These are phyloP conservation scores for Botryosphaeria dothidea DNA, from an alignment of 2,329 filamentous ascomycete species.

Conservation along the genomic window DNA sequence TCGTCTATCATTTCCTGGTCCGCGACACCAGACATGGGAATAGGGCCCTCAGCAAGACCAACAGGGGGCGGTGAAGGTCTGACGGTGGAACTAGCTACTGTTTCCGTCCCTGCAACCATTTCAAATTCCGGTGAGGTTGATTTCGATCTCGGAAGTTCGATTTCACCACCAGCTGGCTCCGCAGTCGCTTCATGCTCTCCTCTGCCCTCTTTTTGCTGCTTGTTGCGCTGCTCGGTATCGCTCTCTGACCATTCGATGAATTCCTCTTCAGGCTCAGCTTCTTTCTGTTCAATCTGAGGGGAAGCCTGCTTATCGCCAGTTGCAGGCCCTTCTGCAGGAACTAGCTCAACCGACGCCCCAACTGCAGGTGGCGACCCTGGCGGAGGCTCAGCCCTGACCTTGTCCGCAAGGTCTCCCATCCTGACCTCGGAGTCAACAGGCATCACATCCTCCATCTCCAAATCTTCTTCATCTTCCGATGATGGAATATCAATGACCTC, in stretches of 20 bases:
- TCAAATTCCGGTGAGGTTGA: slow-evolving; percentile 55
- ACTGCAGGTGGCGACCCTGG: slow-evolving; percentile 9
- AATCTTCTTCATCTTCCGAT: slow-evolving; percentile 55
- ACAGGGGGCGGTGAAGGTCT: slow-evolving; percentile 21
- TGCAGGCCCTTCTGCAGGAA: background rate
- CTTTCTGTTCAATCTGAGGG: background rate
- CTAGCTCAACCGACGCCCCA: background rate
- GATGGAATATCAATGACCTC: slow-evolving; percentile 65
- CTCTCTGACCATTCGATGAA: slow-evolving; percentile 52
- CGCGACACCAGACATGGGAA: slow-evolving; percentile 33
- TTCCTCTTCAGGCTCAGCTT: background rate
- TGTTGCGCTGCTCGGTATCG: slow-evolving; percentile 32
- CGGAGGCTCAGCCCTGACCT: slow-evolving; percentile 44
- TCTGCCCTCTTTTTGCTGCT: background rate
- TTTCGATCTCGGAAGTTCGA: slow-evolving; percentile 26
- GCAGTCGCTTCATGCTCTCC: background rate
- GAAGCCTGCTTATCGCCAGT: background rate
- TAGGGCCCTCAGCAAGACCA: slow-evolving; percentile 31
- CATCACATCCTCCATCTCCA: slow-evolving; percentile 36
- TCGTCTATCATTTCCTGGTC: slow-evolving; percentile 28
- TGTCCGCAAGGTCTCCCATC: slow-evolving; percentile 49
- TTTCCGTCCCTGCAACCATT: slow-evolving; percentile 39
- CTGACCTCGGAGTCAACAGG: slow-evolving; percentile 32
- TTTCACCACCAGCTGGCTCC: slow-evolving; percentile 22
- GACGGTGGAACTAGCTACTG: slow-evolving; percentile 14